A percentile compares a stretch with the other conserved stretches of the same genome.
Evolutionary conservation across 2,329 filamentous ascomycete species (phyloP).

Genomic region (Fusarium kyushuense): DNA sequence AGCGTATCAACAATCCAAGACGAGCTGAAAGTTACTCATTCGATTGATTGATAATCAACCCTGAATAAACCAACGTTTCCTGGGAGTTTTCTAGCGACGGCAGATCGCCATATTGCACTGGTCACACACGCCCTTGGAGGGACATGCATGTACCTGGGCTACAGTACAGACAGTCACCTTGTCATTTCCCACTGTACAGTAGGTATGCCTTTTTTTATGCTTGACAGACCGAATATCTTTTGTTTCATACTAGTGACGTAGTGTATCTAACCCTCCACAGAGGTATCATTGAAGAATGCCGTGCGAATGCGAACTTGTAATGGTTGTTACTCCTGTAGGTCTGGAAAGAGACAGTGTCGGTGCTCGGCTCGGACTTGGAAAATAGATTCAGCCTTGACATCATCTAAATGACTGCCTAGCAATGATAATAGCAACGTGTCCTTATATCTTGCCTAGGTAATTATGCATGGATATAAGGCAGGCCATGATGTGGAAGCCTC

Average conservation of each 20-base stretch:
- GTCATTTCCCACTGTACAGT: slow-evolving; percentile 8
- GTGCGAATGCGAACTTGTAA: background rate
- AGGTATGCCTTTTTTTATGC: slow-evolving; percentile 6
- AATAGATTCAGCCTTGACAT: background rate
- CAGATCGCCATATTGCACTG: slow-evolving; percentile 8
- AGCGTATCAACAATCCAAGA: slow-evolving; percentile 10
- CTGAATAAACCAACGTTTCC: slow-evolving; percentile 22
- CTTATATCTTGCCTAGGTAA: background rate
- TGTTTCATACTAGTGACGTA: slow-evolving; percentile 2
- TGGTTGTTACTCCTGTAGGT: slow-evolving; percentile 14
- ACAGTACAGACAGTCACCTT: background rate
- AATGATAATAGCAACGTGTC: slow-evolving; percentile 15
- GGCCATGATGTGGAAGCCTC: slow-evolving; percentile 29
- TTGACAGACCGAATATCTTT: slow-evolving; percentile 2
- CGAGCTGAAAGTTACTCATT: slow-evolving; percentile 3
- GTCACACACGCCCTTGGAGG: slow-evolving; percentile 36
- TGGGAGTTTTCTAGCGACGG: slow-evolving; percentile 21
- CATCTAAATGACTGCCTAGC: background rate
- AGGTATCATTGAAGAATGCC: background rate
- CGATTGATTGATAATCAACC: slow-evolving; percentile 29
- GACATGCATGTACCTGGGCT: slow-evolving; percentile 12
- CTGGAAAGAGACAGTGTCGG: slow-evolving; percentile 12
- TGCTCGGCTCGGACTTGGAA: slow-evolving; percentile 4
- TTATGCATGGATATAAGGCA: slow-evolving; percentile 10
- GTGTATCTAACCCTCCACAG: slow-evolving; percentile 11